Percentiles rank a stretch among this genome's conserved stretches.
These are phyloP conservation scores for Tilletia indica DNA, from an alignment of 1,284 basidiomycete species.

Conservation along the genomic window DNA sequence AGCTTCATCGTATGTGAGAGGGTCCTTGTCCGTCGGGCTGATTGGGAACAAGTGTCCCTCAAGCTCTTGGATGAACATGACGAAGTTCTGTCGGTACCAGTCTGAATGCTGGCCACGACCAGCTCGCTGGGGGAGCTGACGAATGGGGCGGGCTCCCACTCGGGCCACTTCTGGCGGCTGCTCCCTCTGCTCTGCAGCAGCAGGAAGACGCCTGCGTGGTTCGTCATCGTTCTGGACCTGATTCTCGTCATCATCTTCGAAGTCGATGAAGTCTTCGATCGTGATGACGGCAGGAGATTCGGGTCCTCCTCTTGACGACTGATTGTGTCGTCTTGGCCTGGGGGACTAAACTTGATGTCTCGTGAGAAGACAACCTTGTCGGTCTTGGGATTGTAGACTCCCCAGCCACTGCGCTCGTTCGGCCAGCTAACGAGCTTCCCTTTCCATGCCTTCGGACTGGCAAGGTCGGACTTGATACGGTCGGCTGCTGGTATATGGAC, in stretches of 20 bases:
- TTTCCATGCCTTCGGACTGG: not conserved
- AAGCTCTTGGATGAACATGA: not conserved
- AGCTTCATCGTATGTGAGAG: not conserved
- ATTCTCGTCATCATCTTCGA: not conserved
- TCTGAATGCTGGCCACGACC: not conserved
- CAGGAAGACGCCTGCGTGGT: not conserved
- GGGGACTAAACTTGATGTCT: not conserved
- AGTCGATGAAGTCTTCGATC: not conserved
- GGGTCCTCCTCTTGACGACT: not conserved
- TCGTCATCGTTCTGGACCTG: not conserved
- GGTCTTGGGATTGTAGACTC: not conserved
- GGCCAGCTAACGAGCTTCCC: no score
- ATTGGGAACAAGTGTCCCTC: conserved; percentile 1
- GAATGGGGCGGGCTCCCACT: not conserved
- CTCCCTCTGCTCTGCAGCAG: not conserved
- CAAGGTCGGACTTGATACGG: not conserved
- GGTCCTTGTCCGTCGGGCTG: conserved; percentile 4
- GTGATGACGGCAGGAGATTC: not conserved
- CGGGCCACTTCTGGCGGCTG: not conserved
- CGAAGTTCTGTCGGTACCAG: conserved; percentile 1
- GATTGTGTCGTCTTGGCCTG: not conserved
- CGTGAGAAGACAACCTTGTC: not conserved
- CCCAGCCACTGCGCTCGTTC: not conserved
- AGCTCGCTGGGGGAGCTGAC: not conserved
- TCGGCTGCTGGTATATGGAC: conserved; percentile 2